Percentiles rank a stretch among this genome's conserved stretches.
Evolutionary conservation across 1,284 basidiomycete species (phyloP).

Genomic region (Apiotrichum mycotoxinovorans): DNA sequence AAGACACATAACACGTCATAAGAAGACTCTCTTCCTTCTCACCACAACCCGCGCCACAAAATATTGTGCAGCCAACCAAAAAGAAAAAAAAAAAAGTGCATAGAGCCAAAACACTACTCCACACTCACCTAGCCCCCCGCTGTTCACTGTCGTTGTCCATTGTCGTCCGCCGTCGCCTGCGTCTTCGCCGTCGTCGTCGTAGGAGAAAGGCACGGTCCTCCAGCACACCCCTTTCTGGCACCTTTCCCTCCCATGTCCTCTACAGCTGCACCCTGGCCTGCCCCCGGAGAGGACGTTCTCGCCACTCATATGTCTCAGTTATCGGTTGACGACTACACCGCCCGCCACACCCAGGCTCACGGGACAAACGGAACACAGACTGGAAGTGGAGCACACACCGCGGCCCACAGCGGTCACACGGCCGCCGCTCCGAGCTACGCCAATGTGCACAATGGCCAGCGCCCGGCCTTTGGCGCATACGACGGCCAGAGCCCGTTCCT

Average conservation of each 20-base stretch:
- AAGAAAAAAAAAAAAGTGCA: no score
- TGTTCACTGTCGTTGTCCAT: no score
- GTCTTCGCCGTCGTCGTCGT: background rate
- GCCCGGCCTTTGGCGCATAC: slow-evolving; percentile 9
- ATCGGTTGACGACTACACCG: background rate
- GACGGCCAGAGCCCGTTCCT: slow-evolving; percentile 8
- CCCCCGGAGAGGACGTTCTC: background rate
- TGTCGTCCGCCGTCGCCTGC: no score
- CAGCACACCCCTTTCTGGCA: no score
- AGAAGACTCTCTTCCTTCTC: no score
- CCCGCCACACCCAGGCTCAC: slow-evolving; percentile 13
- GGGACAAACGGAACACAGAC: background rate
- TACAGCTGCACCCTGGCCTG: background rate
- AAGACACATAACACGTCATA: no score
- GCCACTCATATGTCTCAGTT: background rate
- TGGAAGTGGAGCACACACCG: background rate
- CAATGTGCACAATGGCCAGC: slow-evolving; percentile 11
- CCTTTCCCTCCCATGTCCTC: background rate
- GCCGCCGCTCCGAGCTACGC: background rate
- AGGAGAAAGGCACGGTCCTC: background rate
- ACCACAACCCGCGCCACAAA: no score
- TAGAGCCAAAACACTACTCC: no score
- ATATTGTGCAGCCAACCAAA: no score
- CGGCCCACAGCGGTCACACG: background rate
- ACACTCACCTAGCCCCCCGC: no score